phyloP scores from a whole-genome alignment of 192 early-diverging fungal genomes.

The Coemansia nantahalensis region DNA sequence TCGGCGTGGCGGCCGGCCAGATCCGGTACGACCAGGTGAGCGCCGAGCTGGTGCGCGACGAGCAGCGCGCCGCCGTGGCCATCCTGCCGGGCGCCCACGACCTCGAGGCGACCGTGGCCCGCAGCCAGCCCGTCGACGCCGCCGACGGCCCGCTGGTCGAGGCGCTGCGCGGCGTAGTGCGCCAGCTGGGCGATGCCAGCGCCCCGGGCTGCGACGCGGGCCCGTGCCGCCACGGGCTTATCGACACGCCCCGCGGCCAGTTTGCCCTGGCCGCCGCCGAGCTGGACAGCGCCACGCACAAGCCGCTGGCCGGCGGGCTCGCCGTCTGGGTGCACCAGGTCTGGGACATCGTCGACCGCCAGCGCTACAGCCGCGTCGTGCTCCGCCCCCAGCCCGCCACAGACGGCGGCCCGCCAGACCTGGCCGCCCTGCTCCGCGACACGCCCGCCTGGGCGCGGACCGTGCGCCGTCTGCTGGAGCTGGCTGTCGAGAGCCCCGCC shows the following conservation, averaged over 20 bases:
- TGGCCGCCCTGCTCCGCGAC: neutral
- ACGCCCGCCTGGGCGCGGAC: slow-evolving; percentile 8
- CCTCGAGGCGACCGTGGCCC: slow-evolving; percentile 11
- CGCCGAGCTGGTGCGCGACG: slow-evolving; percentile 1
- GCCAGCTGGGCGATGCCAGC: slow-evolving; percentile 11
- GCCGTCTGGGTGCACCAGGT: slow-evolving; percentile 21
- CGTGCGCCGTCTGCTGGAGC: slow-evolving; percentile 8
- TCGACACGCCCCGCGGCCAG: slow-evolving; percentile 10
- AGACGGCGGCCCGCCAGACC: neutral
- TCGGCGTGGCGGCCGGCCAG: slow-evolving; percentile 8
- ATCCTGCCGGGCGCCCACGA: slow-evolving; percentile 31
- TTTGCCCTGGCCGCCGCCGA: slow-evolving; percentile 17
- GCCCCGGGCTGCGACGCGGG: neutral
- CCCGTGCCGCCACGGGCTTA: slow-evolving; percentile 15
- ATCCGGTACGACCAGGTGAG: slow-evolving; percentile 7
- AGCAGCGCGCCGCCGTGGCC: slow-evolving; percentile 18
- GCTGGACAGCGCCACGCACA: slow-evolving; percentile 19
- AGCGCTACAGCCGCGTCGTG: slow-evolving; percentile 30
- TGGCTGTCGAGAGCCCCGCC: slow-evolving; percentile 1
- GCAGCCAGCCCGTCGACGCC: slow-evolving; percentile 6
- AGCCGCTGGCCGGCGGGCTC: slow-evolving; percentile 5
- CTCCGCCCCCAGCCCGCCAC: slow-evolving; percentile 12
- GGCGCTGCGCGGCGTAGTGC: slow-evolving; percentile 6
- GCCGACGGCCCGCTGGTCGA: neutral
- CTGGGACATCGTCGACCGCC: slow-evolving; percentile 37